Base-by-base conservation (phyloP, 2,329 filamentous ascomycete genomes). In the Chaetomiaceae sp. region DNA sequence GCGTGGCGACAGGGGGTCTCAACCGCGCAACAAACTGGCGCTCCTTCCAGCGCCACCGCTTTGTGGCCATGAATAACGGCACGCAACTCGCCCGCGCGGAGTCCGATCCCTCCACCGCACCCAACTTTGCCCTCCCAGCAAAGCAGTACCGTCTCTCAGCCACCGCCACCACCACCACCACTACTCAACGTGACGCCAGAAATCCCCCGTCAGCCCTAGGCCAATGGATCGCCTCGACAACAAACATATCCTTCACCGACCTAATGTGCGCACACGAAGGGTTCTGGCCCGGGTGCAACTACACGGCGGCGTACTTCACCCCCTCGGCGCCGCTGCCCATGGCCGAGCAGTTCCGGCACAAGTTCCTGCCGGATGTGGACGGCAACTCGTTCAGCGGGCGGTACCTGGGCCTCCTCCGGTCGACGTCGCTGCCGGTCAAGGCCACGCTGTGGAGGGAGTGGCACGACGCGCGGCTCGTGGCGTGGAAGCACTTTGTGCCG, bases 401-500 rank as follows among this genome's bases (percentile, higher is more conserved):
- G 5, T 89, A 85, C 63, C 76, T 84, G 4, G 81, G 79, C 0
- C 90, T 91, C 66, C 71, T 92, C 21, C 75, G 79, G 30, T 87
- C 82, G 27, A 87, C 81, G 2, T 84, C 80, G 14, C 67, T 91
- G 8, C 86, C 86, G 0, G 81, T 94, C 70, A 94, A 92, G 71
- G 81, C 85, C 5, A 90, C 88, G 0, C 73, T 92, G 20, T 94
- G 85, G 70, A 77, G 80, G 18, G 89, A 94, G 66, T 94, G 88
- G 89, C 88, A 91, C 64, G 87, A 91, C 65, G 79, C 78, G 40
- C 77, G 88, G 2, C 73, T 92, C 1, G 73, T 89, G 2, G 77
- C 86, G 0, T 94, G 89, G 88, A 82, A 82, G 62, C 89, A 94
- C 68, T 92, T 89, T 62, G 84, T 90, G 2, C 89, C 89, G 14